Evolutionary conservation across 306 rosid genomes (phyloP).

Genomic region (Psophocarpus tetragonolobus): DNA sequence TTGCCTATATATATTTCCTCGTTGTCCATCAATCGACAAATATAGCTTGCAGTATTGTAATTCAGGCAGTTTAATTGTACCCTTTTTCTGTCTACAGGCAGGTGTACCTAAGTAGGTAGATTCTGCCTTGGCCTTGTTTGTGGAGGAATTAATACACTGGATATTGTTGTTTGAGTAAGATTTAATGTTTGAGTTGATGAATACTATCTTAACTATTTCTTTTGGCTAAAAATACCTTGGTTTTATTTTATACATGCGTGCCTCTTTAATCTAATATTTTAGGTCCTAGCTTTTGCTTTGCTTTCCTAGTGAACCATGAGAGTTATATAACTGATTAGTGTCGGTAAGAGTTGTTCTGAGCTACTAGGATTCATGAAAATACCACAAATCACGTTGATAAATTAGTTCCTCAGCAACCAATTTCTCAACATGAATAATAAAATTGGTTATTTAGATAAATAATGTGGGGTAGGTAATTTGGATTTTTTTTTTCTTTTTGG

Average conservation of each 20-base stretch:
- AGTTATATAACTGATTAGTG: too few relatives aligned
- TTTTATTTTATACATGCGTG: slow-evolving; percentile 4
- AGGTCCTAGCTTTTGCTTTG: too few relatives aligned
- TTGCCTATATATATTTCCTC: slow-evolving; percentile 42
- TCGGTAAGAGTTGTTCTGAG: too few relatives aligned
- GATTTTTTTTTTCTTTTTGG: too few relatives aligned
- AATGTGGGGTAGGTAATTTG: too few relatives aligned
- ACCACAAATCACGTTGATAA: too few relatives aligned
- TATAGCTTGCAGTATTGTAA: slow-evolving; percentile 46
- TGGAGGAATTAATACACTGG: slow-evolving; percentile 34
- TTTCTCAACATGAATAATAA: too few relatives aligned
- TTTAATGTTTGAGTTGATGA: slow-evolving; percentile 22
- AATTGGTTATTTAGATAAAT: too few relatives aligned
- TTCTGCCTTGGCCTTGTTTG: slow-evolving; percentile 38
- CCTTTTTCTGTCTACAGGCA: slow-evolving; percentile 1
- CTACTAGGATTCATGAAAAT: too few relatives aligned
- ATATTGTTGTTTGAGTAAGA: slow-evolving; percentile 37
- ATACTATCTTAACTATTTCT: background rate
- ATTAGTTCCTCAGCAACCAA: too few relatives aligned
- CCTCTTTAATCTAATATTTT: too few relatives aligned
- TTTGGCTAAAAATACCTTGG: background rate
- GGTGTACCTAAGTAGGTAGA: slow-evolving; percentile 31
- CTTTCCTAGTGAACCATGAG: too few relatives aligned
- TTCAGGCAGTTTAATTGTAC: slow-evolving; percentile 32
- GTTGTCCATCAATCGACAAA: slow-evolving; percentile 33